Percentiles rank a stretch among this genome's conserved stretches.
Evolutionary conservation across 176 grass and related monocot species (phyloP).

Genomic region (Zoysia japonica): DNA sequence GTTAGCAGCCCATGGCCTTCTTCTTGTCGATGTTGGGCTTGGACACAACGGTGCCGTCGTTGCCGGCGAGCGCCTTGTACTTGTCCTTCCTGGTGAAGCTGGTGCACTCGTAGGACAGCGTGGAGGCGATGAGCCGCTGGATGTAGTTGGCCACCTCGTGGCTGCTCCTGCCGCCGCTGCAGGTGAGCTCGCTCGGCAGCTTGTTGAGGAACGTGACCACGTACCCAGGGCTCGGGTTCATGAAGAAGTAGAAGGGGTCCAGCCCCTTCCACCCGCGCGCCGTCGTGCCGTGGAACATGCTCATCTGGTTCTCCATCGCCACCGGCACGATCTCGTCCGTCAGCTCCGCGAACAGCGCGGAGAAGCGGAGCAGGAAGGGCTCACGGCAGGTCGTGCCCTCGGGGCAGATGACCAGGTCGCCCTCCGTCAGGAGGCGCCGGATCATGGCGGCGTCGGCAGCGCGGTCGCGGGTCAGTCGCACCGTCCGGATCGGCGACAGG

Average conservation of each 20-base stretch:
- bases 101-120: constrained; percentile 76
- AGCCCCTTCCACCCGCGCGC: constrained; percentile 71
- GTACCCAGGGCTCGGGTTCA: constrained; percentile 76
- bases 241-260: constrained; percentile 85
- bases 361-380: constrained; percentile 72
- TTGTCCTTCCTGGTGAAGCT: constrained; percentile 79
- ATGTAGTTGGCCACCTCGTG: constrained; percentile 85
- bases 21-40: constrained; percentile 49
- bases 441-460: constrained; percentile 60
- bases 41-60: constrained; percentile 52
- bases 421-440: constrained; percentile 45
- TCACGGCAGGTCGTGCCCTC: constrained; percentile 80
- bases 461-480: constrained; percentile 63
- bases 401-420: constrained; percentile 76
- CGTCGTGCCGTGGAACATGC: constrained; percentile 77
- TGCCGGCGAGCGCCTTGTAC: constrained; percentile 66
- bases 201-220: constrained; percentile 74
- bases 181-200: constrained; percentile 64
- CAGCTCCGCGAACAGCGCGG: constrained; percentile 73
- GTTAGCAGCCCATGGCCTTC: constrained; percentile 51
- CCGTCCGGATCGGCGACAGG: constrained; percentile 67
- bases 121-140: constrained; percentile 70
- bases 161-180: constrained; percentile 59
- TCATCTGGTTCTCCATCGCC: constrained; percentile 79
- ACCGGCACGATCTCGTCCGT: constrained; percentile 79